Evolutionary conservation across 2,329 filamentous ascomycete species (phyloP).

Genomic region (Periconia sp.): DNA sequence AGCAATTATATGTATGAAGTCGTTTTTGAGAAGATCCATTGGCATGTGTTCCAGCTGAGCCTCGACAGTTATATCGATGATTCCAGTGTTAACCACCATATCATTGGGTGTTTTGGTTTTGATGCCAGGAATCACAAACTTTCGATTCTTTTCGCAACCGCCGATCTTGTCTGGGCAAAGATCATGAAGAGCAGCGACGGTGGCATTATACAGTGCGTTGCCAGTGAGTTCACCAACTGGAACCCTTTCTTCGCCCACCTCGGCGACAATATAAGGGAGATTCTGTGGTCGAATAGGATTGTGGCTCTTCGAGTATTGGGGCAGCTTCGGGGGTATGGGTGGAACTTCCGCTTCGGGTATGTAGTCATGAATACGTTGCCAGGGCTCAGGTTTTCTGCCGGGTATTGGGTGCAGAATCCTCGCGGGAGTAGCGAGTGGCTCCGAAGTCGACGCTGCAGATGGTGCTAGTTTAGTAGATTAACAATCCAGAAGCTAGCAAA

Average conservation of each 20-base stretch:
- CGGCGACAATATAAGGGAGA: background rate
- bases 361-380: too few species aligned
- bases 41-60: background rate
- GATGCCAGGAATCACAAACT: background rate
- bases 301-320: too few species aligned
- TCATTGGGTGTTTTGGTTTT: background rate
- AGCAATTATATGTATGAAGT: background rate
- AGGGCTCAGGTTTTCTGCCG: background rate
- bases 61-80: background rate
- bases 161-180: background rate
- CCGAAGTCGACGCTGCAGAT: background rate
- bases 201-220: background rate
- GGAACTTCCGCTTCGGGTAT: too few species aligned
- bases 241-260: background rate
- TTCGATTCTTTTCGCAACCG: background rate
- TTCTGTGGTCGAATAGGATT: background rate
- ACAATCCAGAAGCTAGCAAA: too few species aligned
- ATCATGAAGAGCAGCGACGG: background rate
- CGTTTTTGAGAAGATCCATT: background rate
- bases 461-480: background rate
- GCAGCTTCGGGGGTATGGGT: background rate
- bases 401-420: background rate
- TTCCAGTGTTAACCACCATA: background rate
- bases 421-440: background rate
- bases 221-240: background rate